Evolutionary conservation across 2,329 filamentous ascomycete species (phyloP), one percentile per base, ranked within the genome.

Genomic region (Alternaria arbusti): DNA sequence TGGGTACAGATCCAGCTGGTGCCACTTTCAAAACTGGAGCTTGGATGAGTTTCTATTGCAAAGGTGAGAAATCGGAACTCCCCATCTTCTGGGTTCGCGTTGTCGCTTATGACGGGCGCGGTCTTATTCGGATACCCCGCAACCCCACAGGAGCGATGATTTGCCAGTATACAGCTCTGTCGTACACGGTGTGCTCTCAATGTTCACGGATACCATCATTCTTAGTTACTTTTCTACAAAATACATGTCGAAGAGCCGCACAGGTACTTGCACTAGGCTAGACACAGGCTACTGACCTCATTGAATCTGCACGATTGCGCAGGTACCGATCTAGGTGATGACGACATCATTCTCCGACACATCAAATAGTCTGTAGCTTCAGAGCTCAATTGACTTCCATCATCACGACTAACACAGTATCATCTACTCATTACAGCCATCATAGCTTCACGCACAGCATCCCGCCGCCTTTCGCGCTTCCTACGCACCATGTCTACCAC

Each of bases 401-500:
- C 54, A 50, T 52, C 61, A 55, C 54, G 32, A 56, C 36, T 46
- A 44, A 57, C 9, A n/a, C 30, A 43, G 36, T 40, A 17, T 15
- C 6, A 54, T 23, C 25, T 15, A 43, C 49, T 28, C 43, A 64
- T 56, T 51, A 64, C 65, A 72, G 74, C 72, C 71, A 82, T 26
- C 68, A 82, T 82, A 80, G 80, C 79, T 78, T 80, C 78, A 59
- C 67, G 64, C 59, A 69, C 63, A 55, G 65, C 71, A 64, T 61
- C 72, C 57, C 70, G 75, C 60, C 82, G 81, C 57, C 78, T 84
- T 50, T 74, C 77, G 67, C 76, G 77, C 63, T 69, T 84, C 58
- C 71, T 80, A 57, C 77, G 70, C 77, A 82, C 78, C 61, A 84
- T 85, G 82, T 80, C 83, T 47, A 78, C 82, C 28, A 84, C 83